Evolutionary conservation across 31 red algal species (phyloP), one percentile per base, ranked within the genome.

Genomic region (Odonthalia washingtoniensis): DNA sequence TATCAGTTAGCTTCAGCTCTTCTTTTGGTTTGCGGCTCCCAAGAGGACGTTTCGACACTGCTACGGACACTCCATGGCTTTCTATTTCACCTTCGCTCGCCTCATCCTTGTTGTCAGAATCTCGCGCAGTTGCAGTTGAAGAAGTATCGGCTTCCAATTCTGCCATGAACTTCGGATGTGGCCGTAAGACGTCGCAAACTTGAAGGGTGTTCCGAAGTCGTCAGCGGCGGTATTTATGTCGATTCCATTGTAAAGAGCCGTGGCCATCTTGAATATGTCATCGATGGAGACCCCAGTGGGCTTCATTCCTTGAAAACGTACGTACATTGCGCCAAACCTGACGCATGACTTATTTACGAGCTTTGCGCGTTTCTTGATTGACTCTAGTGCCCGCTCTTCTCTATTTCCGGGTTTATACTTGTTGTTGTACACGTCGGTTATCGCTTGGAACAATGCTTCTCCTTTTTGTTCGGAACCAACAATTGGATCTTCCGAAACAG

Each of bases 141-240:
- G 33, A 65, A 36, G 17, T 75, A 24, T 57, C 16, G 31, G 41
- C 0, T 26, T 62, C 0, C 73, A 63, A 17, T 9, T 40, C 31
- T 43, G 0, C 12, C 27, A 16, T 6, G 70, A 77, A 87, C 73
- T 87, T 87, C 46, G 40, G 39, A 77, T 87, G 73, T 3, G 2
- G 35, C 32, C 40, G 2, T 5, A 24, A 79, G 3, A 38, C 78
- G 80, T 4, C n/a, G n/a, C n/a, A n/a, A n/a, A n/a, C n/a, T n/a
- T n/a, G n/a, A n/a, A n/a, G n/a, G n/a, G n/a, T n/a, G n/a, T n/a
- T n/a, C n/a, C n/a, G n/a, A n/a, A n/a, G n/a, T n/a, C n/a, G n/a
- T n/a, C n/a, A n/a, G n/a, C n/a, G n/a, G n/a, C n/a, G n/a, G n/a
- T n/a, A n/a, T n/a, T n/a, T n/a, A n/a, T n/a, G n/a, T n/a, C n/a